Evolutionary conservation across 768 basidiomycete species (phyloP).

Genomic region (Multifurca ochricompacta): DNA sequence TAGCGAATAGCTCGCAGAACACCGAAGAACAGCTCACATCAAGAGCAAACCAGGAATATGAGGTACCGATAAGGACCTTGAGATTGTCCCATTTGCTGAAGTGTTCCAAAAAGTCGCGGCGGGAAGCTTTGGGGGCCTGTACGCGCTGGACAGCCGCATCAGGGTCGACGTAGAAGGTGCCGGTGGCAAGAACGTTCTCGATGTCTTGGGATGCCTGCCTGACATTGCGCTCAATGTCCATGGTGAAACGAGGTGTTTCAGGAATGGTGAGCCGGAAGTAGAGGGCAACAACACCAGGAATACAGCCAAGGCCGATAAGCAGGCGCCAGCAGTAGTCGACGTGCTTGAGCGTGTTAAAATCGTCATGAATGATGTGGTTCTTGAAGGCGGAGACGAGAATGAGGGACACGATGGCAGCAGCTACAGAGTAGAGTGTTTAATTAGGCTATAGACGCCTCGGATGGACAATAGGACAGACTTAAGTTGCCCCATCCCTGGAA

Average conservation of each 20-base stretch:
- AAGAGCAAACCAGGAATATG: slow-evolving; percentile 86
- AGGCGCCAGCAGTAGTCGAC: slow-evolving; percentile 83
- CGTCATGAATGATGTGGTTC: slow-evolving; percentile 40
- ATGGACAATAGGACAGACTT: slow-evolving; percentile 32
- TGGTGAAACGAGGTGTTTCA: slow-evolving; percentile 85
- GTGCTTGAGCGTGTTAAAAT: slow-evolving; percentile 32
- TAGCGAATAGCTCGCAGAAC: background rate
- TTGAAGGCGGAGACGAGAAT: slow-evolving; percentile 67
- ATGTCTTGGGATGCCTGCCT: slow-evolving; percentile 69
- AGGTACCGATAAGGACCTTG: slow-evolving; percentile 69
- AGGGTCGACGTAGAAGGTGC: slow-evolving; percentile 40
- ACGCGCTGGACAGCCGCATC: slow-evolving; percentile 53
- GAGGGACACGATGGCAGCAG: slow-evolving; percentile 58
- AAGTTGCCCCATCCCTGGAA: slow-evolving; percentile 86
- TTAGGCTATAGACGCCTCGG: background rate
- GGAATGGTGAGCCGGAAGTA: slow-evolving; percentile 93
- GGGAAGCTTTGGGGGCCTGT: slow-evolving; percentile 59
- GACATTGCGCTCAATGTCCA: slow-evolving; percentile 86
- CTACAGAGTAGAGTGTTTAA: slow-evolving; percentile 26
- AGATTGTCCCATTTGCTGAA: slow-evolving; percentile 70
- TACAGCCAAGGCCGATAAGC: slow-evolving; percentile 79
- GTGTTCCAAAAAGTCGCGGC: slow-evolving; percentile 57
- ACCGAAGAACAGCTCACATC: slow-evolving; percentile 47
- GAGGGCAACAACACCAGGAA: slow-evolving; percentile 73
- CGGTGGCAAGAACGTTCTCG: slow-evolving; percentile 51